Base-by-base conservation (phyloP, 163 green algal genomes). In the Scenedesmus sp. region DNA sequence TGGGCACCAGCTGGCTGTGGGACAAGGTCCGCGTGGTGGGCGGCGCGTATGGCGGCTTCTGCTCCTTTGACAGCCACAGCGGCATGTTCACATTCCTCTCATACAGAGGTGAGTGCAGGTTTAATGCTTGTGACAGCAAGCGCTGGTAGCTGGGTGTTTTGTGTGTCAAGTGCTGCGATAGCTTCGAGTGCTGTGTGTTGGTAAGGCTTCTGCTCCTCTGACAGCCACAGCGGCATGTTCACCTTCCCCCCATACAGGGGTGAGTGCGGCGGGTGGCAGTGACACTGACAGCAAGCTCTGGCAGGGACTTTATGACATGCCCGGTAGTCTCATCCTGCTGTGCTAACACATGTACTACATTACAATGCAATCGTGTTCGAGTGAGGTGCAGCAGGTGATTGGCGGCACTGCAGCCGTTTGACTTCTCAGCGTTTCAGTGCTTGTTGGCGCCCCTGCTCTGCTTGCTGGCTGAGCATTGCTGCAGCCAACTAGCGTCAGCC, bases 41-140 rank as follows among this genome's bases (percentile, higher is more conserved):
- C 34, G 98, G 98, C 23, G 98, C 98, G 1, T 99, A 99, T 90
- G 98, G 98, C 86, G 98, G 98, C 94, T 99, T 99, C 95, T 99
- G 95, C 93, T 97, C 97, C 94, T 99, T 99, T 92, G 98, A 99
- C 96, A 96, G 95, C 20, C 97, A 99, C 95, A 97, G 91, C 16
- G 97, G 97, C 87, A 97, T 99, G 95, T 99, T 99, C 95, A 97
- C 94, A 4, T 99, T 97, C 95, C 93, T 98, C 18, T 98, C 95
- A 10, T 99, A 99, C 96, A 96, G 93, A 83, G 94, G 73, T 92
- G 84, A 86, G 90, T 15, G 57, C 18, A 84, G 85, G 85, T 6
- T 46, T 76, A 18, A 6, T 3, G 66, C 16, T 70, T 20, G 2
- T 5, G 10, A 20, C 62, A 70, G 59, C 26, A 3, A 70, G 82